Evolutionary conservation across 495 filamentous ascomycete genomes (phyloP).

Genomic region (Neurospora cerealis): DNA sequence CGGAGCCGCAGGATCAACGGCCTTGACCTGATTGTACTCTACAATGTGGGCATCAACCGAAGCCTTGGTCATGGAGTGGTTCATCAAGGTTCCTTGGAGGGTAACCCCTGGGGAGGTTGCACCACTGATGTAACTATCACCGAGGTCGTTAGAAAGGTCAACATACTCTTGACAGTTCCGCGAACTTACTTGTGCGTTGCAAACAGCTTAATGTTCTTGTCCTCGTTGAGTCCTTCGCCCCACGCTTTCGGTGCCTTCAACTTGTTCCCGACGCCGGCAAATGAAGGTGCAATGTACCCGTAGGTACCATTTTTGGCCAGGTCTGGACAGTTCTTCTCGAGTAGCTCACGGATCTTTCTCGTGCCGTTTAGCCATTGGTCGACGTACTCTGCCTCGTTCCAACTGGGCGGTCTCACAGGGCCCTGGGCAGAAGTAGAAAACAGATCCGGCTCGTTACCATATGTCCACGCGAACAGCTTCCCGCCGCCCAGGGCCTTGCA

Average conservation of each 20-base stretch:
- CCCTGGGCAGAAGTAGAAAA: constrained; percentile 46
- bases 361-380: constrained; percentile 52
- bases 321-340: constrained; percentile 44
- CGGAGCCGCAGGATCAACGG: constrained; percentile 26
- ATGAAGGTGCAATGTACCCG: constrained; percentile 51
- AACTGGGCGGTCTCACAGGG: constrained; percentile 40
- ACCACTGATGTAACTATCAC: constrained; percentile 51
- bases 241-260: constrained; percentile 43
- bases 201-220: constrained; percentile 43
- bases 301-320: constrained; percentile 31
- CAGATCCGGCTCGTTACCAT: constrained; percentile 62
- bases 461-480: constrained; percentile 47
- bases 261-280: constrained; percentile 45
- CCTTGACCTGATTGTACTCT: constrained; percentile 31
- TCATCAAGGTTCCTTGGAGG: constrained; percentile 54
- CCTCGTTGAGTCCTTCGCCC: constrained; percentile 40
- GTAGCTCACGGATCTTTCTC: constrained; percentile 33
- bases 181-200: constrained; percentile 53
- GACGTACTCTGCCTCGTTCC: constrained; percentile 49
- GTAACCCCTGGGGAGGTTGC: constrained; percentile 53
- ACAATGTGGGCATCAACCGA: constrained; percentile 38
- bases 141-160: constrained; percentile 4
- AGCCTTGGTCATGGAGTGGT: constrained; percentile 47
- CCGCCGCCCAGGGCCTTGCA: constrained; percentile 47
- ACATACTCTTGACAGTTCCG: background rate